Base-by-base conservation (phyloP, 352 stramenopile species). In the Phytophthora pseudosyringae region DNA sequence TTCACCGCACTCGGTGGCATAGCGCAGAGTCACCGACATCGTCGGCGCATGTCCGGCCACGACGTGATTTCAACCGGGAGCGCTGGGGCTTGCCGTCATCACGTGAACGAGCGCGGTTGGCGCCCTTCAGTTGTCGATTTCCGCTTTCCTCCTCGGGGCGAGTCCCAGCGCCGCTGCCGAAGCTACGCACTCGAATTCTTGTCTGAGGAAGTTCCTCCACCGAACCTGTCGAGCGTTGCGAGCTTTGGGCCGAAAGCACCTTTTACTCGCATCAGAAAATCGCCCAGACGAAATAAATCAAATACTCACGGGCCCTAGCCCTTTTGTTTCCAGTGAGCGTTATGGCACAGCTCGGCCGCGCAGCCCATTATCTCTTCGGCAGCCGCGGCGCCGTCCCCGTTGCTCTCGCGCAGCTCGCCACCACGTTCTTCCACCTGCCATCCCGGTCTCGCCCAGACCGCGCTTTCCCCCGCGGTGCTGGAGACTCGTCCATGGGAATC, bases 241-340 rank as follows among this genome's bases (percentile, higher is more conserved):
- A 31, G 35, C 5, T 40, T 32, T 25, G 43, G 46, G 47, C 32
- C 43, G 5, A 11, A 36, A 51, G 40, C 33, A 31, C 60, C 38
- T 64, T 73, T 36, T 67, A 40, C 43, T 39, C 44, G 21, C 41
- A 43, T 29, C 39, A 28, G 29, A 58, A 48, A 58, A 44, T 51
- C 44, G 45, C 26, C 8, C 50, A 56, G 40, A 48, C 68, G 38
- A 63, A 76, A 76, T 76, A 76, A 76, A 76, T 76, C 69, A 70
- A 76, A 52, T 61, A 29, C 28, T 6, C 16, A 28, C 13, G 16
- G 28, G 4, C 67, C 67, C 57, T 72, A 61, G 4, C 56, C 67
- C 62, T 60, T 54, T 66, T 68, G 47, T 66, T 76, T 77, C 69
- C 64, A 77, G 69, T 76, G 32, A 49, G 32, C 45, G 58, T 64